phyloP scores from a whole-genome alignment of 1,139 yeast genomes.

The Magnusiomyces sp. region DNA sequence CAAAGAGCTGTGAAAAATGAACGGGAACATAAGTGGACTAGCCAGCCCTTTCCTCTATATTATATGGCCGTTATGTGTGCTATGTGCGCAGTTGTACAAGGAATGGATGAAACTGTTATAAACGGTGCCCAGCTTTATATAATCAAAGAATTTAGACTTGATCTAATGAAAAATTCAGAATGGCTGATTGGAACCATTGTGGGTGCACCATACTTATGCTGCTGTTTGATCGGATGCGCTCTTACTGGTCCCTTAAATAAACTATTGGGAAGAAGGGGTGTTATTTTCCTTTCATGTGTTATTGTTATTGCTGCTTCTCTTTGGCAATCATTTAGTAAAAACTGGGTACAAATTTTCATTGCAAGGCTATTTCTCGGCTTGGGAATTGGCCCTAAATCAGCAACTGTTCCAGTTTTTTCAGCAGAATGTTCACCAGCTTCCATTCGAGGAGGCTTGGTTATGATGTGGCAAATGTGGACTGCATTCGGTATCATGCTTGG shows the following conservation, averaged over 20 bases:
- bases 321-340: slow-evolving; percentile 66
- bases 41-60: slow-evolving; percentile 49
- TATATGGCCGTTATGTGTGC: slow-evolving; percentile 67
- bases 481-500: slow-evolving; percentile 84
- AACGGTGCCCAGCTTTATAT: slow-evolving; percentile 76
- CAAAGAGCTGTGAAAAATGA: slow-evolving; percentile 43
- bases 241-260: slow-evolving; percentile 60
- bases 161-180: slow-evolving; percentile 38
- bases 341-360: slow-evolving; percentile 69
- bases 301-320: slow-evolving; percentile 61
- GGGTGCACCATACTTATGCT: slow-evolving; percentile 74
- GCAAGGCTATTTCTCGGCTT: slow-evolving; percentile 67
- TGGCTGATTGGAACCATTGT: slow-evolving; percentile 71
- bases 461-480: slow-evolving; percentile 87
- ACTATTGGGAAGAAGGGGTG: slow-evolving; percentile 61
- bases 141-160: slow-evolving; percentile 40
- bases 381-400: slow-evolving; percentile 73
- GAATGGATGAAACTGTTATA: slow-evolving; percentile 85
- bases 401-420: slow-evolving; percentile 74
- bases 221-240: slow-evolving; percentile 67
- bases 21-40: slow-evolving; percentile 54
- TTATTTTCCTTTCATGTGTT: slow-evolving; percentile 58
- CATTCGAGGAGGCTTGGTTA: slow-evolving; percentile 71
- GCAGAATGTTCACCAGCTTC: slow-evolving; percentile 75
- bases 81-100: slow-evolving; percentile 87